Base-by-base conservation (phyloP, 176 grass and related monocot genomes). In the Thalia dealbata region DNA sequence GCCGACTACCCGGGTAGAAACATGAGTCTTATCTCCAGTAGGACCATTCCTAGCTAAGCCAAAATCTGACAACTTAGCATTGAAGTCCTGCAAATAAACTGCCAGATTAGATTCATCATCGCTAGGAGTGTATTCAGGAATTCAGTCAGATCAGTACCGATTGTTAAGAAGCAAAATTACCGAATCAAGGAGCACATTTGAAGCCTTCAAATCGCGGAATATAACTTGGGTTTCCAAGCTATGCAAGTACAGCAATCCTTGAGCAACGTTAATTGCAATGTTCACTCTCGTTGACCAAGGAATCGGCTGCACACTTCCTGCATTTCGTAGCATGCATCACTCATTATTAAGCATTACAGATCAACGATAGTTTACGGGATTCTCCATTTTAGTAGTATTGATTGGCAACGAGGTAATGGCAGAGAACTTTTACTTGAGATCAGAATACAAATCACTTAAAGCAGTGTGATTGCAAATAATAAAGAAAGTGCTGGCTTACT, bases 51-150 rank as follows among this genome's bases (percentile, higher is more conserved):
- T 73, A 51, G 78, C 78, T 15, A 80, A 59, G 44, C 78, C 78
- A 73, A 80, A 80, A 80, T 80, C 70, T 64, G 78, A 74, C 21
- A 80, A 30, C 52, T 74, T 80, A 21, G 78, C 78, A 50, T 63
- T 80, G n/a, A 65, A 72, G 24, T 80, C 70, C 78, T 80, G 69
- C 50, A 80, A 50, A 19, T 52, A 7, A 61, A 28, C 27, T 25
- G 13, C 23, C 30, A 38, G 63, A 8, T 48, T 48, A 48, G 27
- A 71, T 51, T 71, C 46, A 71, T 18, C 69, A 50, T 16, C 10
- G 9, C 44, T 23, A 38, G 26, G 14, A 9, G 15, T n/a, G 30
- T 8, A 44, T 70, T 70, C 24, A 26, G 14, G 22, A 71, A 71
- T 10, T 67, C 64, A 42, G 16, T 28, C 10, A 38, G 32, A 67